A percentile compares a stretch with the other conserved stretches of the same genome.
Evolutionary conservation across 2,329 filamentous ascomycete genomes (phyloP).

Genomic region (Didymella lethalis): DNA sequence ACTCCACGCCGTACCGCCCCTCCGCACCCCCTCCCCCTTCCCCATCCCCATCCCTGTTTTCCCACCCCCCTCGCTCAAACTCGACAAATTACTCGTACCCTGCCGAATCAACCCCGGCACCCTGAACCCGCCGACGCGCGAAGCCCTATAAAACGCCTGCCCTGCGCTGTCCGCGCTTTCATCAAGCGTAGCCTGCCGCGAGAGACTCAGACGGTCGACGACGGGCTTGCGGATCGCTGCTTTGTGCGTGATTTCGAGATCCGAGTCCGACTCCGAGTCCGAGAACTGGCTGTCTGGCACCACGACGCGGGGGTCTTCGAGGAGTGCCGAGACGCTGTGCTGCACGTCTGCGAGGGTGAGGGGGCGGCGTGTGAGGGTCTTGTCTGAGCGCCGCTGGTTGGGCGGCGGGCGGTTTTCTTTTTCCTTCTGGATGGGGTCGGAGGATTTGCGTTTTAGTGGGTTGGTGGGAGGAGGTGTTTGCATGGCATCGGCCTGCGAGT

Average conservation of each 20-base stretch:
- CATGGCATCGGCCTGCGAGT: slow-evolving; percentile 25
- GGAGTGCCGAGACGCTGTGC: slow-evolving; percentile 81
- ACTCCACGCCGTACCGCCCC: no score
- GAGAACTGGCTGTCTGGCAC: slow-evolving; percentile 63
- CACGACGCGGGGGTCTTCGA: slow-evolving; percentile 68
- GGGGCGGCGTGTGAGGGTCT: slow-evolving; percentile 68
- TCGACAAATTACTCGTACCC: slow-evolving; percentile 67
- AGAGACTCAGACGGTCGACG: slow-evolving; percentile 77
- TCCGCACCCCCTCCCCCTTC: no score
- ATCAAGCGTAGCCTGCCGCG: slow-evolving; percentile 57
- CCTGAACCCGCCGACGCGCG: slow-evolving; percentile 62
- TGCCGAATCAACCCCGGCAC: slow-evolving; percentile 75
- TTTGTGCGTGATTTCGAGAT: slow-evolving; percentile 50
- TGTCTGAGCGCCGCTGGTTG: slow-evolving; percentile 67
- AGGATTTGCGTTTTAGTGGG: slow-evolving; percentile 51
- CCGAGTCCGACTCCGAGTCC: slow-evolving; percentile 39
- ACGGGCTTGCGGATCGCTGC: slow-evolving; percentile 52
- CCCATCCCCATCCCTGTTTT: no score
- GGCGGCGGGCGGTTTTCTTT: slow-evolving; percentile 61
- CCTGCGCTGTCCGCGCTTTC: slow-evolving; percentile 41
- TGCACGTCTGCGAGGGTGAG: slow-evolving; percentile 81
- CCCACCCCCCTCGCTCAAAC: slow-evolving; percentile 31
- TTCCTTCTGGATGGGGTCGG: slow-evolving; percentile 49
- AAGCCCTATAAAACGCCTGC: slow-evolving; percentile 64
- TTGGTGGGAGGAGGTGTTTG: slow-evolving; percentile 29